Conservation (phyloP, 1,284 basidiomycete species). For the Irpex sp. region DNA sequence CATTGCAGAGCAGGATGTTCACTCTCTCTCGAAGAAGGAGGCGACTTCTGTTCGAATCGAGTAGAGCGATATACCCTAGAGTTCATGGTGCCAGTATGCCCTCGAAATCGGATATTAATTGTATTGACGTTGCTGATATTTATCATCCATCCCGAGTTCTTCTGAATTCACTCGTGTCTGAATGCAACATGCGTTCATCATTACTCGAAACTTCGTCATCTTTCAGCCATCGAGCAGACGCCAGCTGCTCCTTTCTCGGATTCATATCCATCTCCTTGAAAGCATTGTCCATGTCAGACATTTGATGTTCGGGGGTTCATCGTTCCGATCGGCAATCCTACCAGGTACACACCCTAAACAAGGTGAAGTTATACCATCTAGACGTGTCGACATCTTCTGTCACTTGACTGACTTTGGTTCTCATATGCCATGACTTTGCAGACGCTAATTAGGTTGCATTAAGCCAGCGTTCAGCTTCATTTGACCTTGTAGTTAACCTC, state of each 20-base stretch:
- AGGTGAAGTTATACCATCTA: not conserved
- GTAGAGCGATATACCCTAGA: slow-evolving; percentile 15
- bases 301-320: no score
- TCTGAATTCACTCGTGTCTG: not conserved
- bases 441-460: not conserved
- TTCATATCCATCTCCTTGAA: not conserved
- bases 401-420: not conserved
- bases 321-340: not conserved
- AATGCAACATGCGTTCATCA: not conserved
- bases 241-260: not conserved
- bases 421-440: not conserved
- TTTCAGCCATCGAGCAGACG: no score
- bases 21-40: slow-evolving; percentile 65
- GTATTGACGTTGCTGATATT: not conserved
- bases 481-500: not conserved
- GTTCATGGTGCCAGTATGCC: not conserved
- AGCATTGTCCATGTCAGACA: no score
- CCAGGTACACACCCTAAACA: not conserved
- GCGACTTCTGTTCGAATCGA: slow-evolving; percentile 44
- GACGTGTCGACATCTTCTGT: not conserved
- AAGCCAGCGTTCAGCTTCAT: not conserved
- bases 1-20: slow-evolving; percentile 72
- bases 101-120: not conserved
- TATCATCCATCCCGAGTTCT: not conserved
- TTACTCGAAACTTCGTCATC: not conserved